phyloP scores from a whole-genome alignment of 352 stramenopile species.

The Thalassiosira sp. region DNA sequence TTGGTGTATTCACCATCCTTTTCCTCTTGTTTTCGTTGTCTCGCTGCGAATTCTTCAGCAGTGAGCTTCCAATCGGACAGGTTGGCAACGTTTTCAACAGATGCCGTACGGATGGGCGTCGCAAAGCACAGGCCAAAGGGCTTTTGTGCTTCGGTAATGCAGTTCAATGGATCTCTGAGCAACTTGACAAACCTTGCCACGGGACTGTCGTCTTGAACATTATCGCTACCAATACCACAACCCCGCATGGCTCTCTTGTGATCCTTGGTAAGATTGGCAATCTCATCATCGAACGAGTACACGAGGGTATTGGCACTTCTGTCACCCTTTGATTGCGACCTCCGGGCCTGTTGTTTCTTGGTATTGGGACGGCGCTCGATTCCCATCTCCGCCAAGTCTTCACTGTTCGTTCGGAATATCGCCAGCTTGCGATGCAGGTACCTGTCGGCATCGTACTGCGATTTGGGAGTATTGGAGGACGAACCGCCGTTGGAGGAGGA shows the following conservation, averaged over 20 bases:
- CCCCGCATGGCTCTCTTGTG: not conserved
- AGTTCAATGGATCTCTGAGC: slow-evolving; percentile 11
- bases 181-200: not conserved
- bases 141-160: slow-evolving; percentile 4
- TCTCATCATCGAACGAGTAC: slow-evolving; percentile 9
- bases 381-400: slow-evolving; percentile 6
- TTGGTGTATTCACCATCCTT: not conserved
- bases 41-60: not conserved
- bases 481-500: not conserved
- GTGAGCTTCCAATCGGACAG: slow-evolving; percentile 21
- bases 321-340: not conserved
- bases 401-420: slow-evolving; percentile 18
- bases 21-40: not conserved
- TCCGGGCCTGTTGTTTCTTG: not conserved
- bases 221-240: not conserved
- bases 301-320: slow-evolving; percentile 1
- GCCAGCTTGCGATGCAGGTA: slow-evolving; percentile 20
- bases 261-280: slow-evolving; percentile 7
- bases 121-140: slow-evolving; percentile 2
- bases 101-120: not conserved
- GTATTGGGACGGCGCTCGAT: not conserved
- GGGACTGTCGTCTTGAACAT: not conserved
- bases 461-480: not conserved
- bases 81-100: slow-evolving; percentile 2
- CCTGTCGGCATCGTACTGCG: slow-evolving; percentile 9